A percentile compares a stretch with the other conserved stretches of the same genome.
Conservation (phyloP, 139 green algal genomes). For the Spirogloea muscicola region DNA sequence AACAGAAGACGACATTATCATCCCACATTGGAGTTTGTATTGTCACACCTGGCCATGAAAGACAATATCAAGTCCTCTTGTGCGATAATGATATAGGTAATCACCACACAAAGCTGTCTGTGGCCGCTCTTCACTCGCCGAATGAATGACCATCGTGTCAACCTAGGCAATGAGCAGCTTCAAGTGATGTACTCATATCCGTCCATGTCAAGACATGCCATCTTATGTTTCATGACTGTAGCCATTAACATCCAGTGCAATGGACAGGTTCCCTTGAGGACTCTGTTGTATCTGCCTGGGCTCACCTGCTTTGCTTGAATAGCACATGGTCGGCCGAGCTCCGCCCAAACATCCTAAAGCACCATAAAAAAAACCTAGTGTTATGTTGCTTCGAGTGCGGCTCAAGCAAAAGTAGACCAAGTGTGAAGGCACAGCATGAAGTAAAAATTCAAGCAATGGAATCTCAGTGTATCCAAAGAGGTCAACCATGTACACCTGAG, state of each 20-base stretch:
- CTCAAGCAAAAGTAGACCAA: background rate
- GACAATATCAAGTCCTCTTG: slow-evolving; percentile 54
- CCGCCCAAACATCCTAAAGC: slow-evolving; percentile 52
- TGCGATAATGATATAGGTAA: slow-evolving; percentile 55
- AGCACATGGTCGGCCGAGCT: slow-evolving; percentile 46
- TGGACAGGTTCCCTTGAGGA: background rate
- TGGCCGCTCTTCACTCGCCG: background rate
- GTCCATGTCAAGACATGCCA: background rate
- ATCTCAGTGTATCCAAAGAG: background rate
- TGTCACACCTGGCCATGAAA: slow-evolving; percentile 34
- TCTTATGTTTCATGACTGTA: background rate
- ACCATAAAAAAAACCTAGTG: background rate
- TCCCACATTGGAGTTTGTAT: background rate
- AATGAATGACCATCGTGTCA: slow-evolving; percentile 39
- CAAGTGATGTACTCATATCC: background rate
- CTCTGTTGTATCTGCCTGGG: background rate
- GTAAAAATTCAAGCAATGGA: background rate
- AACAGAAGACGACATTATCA: background rate
- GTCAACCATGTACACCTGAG: slow-evolving; percentile 8
- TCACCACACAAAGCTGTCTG: slow-evolving; percentile 28
- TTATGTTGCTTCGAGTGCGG: background rate
- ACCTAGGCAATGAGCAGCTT: slow-evolving; percentile 10
- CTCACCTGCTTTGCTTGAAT: slow-evolving; percentile 40
- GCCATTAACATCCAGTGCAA: background rate
- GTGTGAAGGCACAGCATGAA: background rate